A percentile compares a stretch with the other conserved stretches of the same genome.
Evolutionary conservation across 371 early-diverging fungal genomes (phyloP).

Genomic region (Mycotypha africana): DNA sequence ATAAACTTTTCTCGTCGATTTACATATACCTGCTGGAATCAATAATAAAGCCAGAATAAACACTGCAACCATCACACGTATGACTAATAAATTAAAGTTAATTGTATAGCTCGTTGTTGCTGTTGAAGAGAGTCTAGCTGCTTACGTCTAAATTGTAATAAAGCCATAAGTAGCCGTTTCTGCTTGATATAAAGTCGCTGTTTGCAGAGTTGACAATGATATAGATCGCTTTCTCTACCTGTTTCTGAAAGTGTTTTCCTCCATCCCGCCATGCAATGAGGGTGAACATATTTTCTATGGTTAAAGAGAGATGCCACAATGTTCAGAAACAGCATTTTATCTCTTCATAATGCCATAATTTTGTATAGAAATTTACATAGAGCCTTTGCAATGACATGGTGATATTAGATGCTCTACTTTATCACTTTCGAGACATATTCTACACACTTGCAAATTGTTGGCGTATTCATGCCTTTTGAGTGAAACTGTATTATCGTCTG

Average conservation of each 20-base stretch:
- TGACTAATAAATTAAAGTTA: slow-evolving; percentile 1
- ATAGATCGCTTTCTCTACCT: slow-evolving; percentile 27
- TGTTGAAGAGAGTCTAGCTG: neutral
- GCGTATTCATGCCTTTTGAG: too few species aligned
- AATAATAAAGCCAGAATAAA: slow-evolving; percentile 5
- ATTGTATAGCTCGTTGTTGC: neutral
- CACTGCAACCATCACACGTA: slow-evolving; percentile 6
- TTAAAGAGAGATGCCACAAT: neutral
- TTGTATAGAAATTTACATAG: slow-evolving; percentile 47
- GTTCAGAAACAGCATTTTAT: neutral
- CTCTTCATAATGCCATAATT: too few species aligned
- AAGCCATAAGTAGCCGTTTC: slow-evolving; percentile 13
- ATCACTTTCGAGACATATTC: slow-evolving; percentile 52
- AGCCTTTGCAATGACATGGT: slow-evolving; percentile 55
- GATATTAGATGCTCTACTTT: slow-evolving; percentile 37
- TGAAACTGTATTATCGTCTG: too few species aligned
- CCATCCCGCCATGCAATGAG: slow-evolving; percentile 54
- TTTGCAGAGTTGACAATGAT: slow-evolving; percentile 36
- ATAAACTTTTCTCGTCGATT: neutral
- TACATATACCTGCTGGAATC: slow-evolving; percentile 8
- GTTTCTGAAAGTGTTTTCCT: slow-evolving; percentile 23
- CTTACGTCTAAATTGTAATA: slow-evolving; percentile 31
- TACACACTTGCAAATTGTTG: slow-evolving; percentile 23
- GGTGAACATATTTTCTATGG: slow-evolving; percentile 53
- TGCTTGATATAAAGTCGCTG: slow-evolving; percentile 23